Conservation (phyloP, 108 stramenopile genomes). For the Pseudonitzschia multiseries region DNA sequence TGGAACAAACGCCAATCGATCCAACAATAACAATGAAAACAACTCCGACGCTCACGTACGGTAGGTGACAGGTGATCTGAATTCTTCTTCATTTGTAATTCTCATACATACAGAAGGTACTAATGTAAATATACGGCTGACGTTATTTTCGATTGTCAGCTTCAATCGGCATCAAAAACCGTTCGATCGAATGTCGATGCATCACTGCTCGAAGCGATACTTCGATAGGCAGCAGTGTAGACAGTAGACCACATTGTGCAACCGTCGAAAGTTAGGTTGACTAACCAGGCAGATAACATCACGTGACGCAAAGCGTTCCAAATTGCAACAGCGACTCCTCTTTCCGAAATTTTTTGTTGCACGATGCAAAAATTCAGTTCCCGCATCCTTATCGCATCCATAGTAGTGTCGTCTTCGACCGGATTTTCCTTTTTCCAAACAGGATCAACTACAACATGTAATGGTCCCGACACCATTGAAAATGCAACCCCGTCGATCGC, state of each 20-base stretch:
- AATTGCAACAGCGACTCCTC: not conserved
- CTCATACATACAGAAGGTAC: not conserved
- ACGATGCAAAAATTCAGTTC: not conserved
- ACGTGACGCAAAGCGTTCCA: too few relatives aligned
- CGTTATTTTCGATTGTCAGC: not conserved
- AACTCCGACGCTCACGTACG: too few relatives aligned
- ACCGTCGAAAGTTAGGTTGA: too few relatives aligned
- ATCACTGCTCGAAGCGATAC: too few relatives aligned
- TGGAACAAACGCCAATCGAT: too few relatives aligned
- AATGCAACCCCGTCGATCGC: not conserved
- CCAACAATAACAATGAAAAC: too few relatives aligned
- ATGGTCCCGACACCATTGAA: not conserved
- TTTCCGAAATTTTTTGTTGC: not conserved
- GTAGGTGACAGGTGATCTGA: too few relatives aligned
- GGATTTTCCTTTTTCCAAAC: not conserved
- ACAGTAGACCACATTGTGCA: too few relatives aligned
- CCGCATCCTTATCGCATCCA: not conserved
- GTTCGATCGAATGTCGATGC: too few relatives aligned
- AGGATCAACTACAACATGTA: not conserved
- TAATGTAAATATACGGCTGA: not conserved
- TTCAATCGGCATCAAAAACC: not conserved
- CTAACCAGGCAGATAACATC: too few relatives aligned
- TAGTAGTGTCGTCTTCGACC: not conserved
- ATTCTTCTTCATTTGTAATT: too few relatives aligned
- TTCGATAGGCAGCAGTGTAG: too few relatives aligned